Conservation (phyloP, 1,284 basidiomycete species). For the Golubevia sp. region DNA sequence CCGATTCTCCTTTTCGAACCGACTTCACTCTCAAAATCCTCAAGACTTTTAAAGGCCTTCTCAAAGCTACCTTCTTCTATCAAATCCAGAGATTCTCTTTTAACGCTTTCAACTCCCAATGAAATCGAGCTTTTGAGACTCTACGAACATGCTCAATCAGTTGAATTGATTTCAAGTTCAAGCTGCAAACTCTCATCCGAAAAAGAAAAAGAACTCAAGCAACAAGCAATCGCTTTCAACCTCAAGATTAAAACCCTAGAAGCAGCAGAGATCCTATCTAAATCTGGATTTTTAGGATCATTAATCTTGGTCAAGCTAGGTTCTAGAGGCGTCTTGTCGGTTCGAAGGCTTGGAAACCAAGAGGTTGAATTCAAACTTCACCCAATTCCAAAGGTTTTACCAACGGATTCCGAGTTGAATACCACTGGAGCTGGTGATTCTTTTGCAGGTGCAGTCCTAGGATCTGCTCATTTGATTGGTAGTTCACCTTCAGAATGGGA, state of each 20-base stretch:
- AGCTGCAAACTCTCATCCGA: slow-evolving; percentile 57
- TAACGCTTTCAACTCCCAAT: slow-evolving; percentile 14
- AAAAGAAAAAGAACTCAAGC: not conserved
- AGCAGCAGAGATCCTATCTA: too few relatives aligned
- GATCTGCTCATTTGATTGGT: not conserved
- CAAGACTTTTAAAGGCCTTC: slow-evolving; percentile 73
- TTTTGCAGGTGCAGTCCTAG: slow-evolving; percentile 46
- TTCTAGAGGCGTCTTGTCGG: too few relatives aligned
- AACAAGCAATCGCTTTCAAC: too few relatives aligned
- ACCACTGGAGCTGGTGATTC: slow-evolving; percentile 58
- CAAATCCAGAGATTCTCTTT: slow-evolving; percentile 31
- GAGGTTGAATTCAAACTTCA: not conserved
- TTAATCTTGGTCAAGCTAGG: not conserved
- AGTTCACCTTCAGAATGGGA: not conserved
- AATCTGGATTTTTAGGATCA: too few relatives aligned
- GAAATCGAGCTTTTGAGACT: slow-evolving; percentile 30
- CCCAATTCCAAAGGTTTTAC: slow-evolving; percentile 15
- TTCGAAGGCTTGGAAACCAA: too few relatives aligned
- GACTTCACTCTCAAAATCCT: slow-evolving; percentile 81
- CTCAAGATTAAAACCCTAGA: too few relatives aligned
- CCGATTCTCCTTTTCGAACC: slow-evolving; percentile 68
- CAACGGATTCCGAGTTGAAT: slow-evolving; percentile 19
- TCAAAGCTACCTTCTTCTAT: slow-evolving; percentile 49
- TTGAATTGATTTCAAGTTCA: not conserved
- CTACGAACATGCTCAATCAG: not conserved